A percentile compares a stretch with the other conserved stretches of the same genome.
Conservation (phyloP, 441 rosid species). For the Viola pubescens region DNA sequence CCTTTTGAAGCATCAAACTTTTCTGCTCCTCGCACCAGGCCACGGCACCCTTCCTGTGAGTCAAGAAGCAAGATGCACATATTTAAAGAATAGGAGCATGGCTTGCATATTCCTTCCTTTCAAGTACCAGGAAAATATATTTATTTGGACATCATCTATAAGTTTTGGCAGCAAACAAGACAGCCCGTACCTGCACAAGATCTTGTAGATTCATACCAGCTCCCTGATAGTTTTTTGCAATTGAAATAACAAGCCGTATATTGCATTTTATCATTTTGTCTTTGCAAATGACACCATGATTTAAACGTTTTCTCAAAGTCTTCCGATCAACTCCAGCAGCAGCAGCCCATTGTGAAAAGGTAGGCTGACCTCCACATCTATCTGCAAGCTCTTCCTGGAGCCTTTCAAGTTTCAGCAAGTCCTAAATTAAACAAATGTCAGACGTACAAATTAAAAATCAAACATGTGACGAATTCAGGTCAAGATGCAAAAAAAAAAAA, state of each 20-base stretch:
- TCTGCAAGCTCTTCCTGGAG: constrained; percentile 63
- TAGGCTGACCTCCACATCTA: constrained; percentile 63
- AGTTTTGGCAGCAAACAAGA: constrained; percentile 10
- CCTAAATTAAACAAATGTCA: constrained; percentile 36
- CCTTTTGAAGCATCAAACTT: constrained; percentile 93
- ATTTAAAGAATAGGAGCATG: constrained; percentile 1
- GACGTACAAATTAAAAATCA: too few species aligned
- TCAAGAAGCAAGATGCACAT: constrained; percentile 18
- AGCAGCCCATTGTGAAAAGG: constrained; percentile 83
- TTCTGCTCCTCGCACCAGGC: constrained; percentile 81
- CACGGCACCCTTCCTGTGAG: constrained; percentile 83
- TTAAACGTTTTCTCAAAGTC: constrained; percentile 59
- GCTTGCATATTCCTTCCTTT: not conserved
- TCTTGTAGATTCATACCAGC: constrained; percentile 87
- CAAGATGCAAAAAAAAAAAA: not conserved
- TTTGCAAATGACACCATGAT: constrained; percentile 62
- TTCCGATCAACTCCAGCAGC: constrained; percentile 75
- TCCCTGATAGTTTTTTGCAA: constrained; percentile 85
- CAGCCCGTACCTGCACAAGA: constrained; percentile 74
- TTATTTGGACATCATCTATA: not conserved
- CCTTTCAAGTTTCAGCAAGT: constrained; percentile 71
- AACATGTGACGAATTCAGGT: not conserved
- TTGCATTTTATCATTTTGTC: constrained; percentile 93
- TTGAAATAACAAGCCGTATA: constrained; percentile 87
- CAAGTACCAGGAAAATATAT: not conserved